Evolutionary conservation across 495 filamentous ascomycete genomes (phyloP), one percentile per base, ranked within the genome.

Genomic region (Penicillium parvum): DNA sequence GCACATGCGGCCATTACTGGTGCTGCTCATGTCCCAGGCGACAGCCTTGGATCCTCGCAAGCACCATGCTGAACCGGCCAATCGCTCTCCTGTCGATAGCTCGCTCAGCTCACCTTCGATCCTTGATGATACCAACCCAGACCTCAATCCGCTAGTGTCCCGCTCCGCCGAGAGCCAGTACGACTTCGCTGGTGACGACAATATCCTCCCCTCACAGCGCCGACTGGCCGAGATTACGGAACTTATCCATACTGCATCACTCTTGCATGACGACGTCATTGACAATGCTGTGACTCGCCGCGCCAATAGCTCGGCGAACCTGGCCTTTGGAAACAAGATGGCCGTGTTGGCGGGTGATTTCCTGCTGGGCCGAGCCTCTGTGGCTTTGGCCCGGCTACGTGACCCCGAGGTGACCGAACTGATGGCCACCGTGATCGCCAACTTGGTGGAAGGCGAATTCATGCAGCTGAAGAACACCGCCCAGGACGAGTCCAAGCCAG

Each of bases 401-500:
- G 84, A 97, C 50, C 85, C 90, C 23, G 92, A 98, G 63, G 92
- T 97, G 0, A 88, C 87, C 5, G 92, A 98, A 67, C 77, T 98
- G 6, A 68, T 98, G 37, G 90, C 92, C 7, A 97, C 90, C 3
- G 92, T 97, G 18, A 96, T 98, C 52, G 90, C 94, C 21, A 97
- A 98, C 50, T 71, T 98, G 15, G 91, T 98, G 17, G 94, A 98
- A 68, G 92, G 92, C 49, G 92, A 98, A 63, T 96, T 98, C 72
- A 97, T 97, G 90, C 92, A 98, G 70, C 73, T 98, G 40, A 91
- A 95, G 67, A 98, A 98, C 66, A 97, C 92, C 3, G 85, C 84
- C 14, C 75, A 79, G 44, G 91, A 96, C 55, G 91, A 96, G 66
- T 64, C 73, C 43, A 81, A 85, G 47, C 89, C 89, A 0, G 71